phyloP scores from a whole-genome alignment of 2,329 filamentous ascomycete species.

The Claviceps capensis region DNA sequence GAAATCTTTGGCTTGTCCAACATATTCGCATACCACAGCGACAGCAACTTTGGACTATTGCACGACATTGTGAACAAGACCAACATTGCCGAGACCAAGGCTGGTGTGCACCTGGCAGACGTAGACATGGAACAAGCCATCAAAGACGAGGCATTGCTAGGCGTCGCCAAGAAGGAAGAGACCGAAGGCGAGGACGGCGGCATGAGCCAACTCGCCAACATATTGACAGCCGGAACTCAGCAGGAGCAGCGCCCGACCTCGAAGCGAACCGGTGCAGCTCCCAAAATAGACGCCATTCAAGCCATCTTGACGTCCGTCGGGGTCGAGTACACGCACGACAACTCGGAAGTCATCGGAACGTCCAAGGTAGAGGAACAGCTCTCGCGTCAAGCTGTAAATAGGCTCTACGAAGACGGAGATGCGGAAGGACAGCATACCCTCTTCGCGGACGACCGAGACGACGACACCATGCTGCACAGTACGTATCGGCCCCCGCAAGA shows the following conservation, averaged over 20 bases:
- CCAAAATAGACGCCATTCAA: conserved; percentile 61
- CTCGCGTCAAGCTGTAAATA: conserved; percentile 59
- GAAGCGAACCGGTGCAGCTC: conserved; percentile 21
- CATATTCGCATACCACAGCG: conserved; percentile 67
- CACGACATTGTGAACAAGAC: conserved; percentile 98
- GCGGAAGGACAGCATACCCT: conserved; percentile 39
- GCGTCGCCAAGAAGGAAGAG: conserved; percentile 30
- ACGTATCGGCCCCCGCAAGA: conserved; percentile 60
- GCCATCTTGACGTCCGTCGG: conserved; percentile 81
- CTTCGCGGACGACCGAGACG: conserved; percentile 38
- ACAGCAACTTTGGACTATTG: conserved; percentile 65
- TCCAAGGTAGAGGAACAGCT: conserved; percentile 84
- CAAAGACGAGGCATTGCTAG: conserved; percentile 35
- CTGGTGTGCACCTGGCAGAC: conserved; percentile 67
- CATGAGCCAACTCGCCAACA: conserved; percentile 55
- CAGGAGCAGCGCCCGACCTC: conserved; percentile 18
- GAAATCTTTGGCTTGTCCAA: conserved; percentile 90
- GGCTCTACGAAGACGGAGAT: conserved; percentile 29
- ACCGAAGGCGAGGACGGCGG: conserved; percentile 49
- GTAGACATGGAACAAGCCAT: conserved; percentile 54
- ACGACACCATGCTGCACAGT: conserved; percentile 18
- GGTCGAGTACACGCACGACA: conserved; percentile 92
- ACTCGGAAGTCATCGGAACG: conserved; percentile 84
- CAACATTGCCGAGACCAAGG: conserved; percentile 85
- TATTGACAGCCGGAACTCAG: conserved; percentile 34